Evolutionary conservation across 345 rosid species (phyloP).

Genomic region (Arabis hirsuta): DNA sequence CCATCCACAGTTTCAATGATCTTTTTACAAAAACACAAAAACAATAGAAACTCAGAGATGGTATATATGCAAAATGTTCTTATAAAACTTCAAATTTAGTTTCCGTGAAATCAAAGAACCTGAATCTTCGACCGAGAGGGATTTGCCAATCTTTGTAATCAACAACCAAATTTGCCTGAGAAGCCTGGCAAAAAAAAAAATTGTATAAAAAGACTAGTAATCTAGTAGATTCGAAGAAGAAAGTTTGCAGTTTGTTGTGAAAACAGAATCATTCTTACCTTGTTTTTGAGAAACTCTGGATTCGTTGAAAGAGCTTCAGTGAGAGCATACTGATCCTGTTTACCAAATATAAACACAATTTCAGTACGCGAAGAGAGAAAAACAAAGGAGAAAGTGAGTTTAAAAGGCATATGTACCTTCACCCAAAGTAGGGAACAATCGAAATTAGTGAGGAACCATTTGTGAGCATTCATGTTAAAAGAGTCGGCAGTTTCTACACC

Average conservation of each 20-base stretch:
- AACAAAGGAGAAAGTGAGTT: not conserved
- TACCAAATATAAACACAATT: not conserved
- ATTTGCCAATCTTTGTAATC: slow-evolving; percentile 98
- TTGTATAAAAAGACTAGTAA: not conserved
- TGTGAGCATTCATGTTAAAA: slow-evolving; percentile 93
- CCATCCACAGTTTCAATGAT: slow-evolving; percentile 94
- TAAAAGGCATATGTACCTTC: slow-evolving; percentile 55
- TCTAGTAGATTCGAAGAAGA: slow-evolving; percentile 1
- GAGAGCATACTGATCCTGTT: slow-evolving; percentile 75
- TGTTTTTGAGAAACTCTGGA: slow-evolving; percentile 86
- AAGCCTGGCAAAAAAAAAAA: slow-evolving; percentile 54
- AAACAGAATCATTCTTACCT: slow-evolving; percentile 50
- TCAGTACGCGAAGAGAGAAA: not conserved
- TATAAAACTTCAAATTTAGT: not conserved
- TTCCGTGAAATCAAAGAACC: slow-evolving; percentile 49
- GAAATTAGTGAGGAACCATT: slow-evolving; percentile 86
- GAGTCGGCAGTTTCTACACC: slow-evolving; percentile 94
- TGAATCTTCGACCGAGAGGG: slow-evolving; percentile 94
- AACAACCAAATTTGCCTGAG: slow-evolving; percentile 79
- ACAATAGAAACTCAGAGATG: not conserved
- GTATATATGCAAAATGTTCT: not conserved
- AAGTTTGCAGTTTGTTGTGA: slow-evolving; percentile 3
- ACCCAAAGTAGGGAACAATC: slow-evolving; percentile 94
- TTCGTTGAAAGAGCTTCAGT: slow-evolving; percentile 88
- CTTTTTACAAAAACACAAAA: slow-evolving; percentile 41